Percentiles rank a stretch among this genome's conserved stretches.
Conservation (phyloP, 305 asterid genomes). For the Fraxinus floribunda region DNA sequence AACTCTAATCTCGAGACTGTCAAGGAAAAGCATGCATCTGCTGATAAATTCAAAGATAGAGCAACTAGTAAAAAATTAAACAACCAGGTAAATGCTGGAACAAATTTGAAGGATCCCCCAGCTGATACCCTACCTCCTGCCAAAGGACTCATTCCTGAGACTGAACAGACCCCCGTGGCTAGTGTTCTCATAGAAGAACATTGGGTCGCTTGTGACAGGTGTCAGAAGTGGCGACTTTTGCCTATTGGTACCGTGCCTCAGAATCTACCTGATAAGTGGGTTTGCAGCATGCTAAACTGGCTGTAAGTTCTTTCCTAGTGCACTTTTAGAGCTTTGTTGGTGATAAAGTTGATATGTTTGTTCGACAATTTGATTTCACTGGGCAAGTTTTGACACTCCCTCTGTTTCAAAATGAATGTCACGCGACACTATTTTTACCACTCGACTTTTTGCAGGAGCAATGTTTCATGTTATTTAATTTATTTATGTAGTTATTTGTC, state of each 20-base stretch:
- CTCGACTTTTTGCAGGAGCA: constrained; percentile 2
- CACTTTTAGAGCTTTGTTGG: constrained; percentile 4
- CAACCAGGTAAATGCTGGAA: constrained; percentile 36
- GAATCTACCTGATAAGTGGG: constrained; percentile 72
- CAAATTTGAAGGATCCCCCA: constrained; percentile 38
- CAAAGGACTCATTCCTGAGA: constrained; percentile 36
- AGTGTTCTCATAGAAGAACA: constrained; percentile 56
- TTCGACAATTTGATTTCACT: constrained; percentile 7
- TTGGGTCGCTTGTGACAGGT: constrained; percentile 83
- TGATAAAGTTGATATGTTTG: background rate
- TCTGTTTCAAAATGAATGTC: constrained; percentile 3
- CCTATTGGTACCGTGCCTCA: constrained; percentile 59
- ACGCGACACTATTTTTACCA: background rate
- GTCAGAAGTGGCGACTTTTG: constrained; percentile 80
- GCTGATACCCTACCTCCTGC: constrained; percentile 34
- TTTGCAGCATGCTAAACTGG: constrained; percentile 86
- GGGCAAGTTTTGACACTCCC: constrained; percentile 10
- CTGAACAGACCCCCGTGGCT: constrained; percentile 39
- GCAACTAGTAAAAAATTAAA: constrained; percentile 32
- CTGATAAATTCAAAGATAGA: constrained; percentile 47
- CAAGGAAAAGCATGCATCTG: constrained; percentile 35
- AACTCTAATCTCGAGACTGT: constrained; percentile 37
- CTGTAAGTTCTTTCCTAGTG: constrained; percentile 65
- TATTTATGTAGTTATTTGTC: background rate
- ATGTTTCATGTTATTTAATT: constrained; percentile 8